A percentile compares a stretch with the other conserved stretches of the same genome.
Conservation (phyloP, 2,329 filamentous ascomycete genomes). For the Raffaelea arxii region DNA sequence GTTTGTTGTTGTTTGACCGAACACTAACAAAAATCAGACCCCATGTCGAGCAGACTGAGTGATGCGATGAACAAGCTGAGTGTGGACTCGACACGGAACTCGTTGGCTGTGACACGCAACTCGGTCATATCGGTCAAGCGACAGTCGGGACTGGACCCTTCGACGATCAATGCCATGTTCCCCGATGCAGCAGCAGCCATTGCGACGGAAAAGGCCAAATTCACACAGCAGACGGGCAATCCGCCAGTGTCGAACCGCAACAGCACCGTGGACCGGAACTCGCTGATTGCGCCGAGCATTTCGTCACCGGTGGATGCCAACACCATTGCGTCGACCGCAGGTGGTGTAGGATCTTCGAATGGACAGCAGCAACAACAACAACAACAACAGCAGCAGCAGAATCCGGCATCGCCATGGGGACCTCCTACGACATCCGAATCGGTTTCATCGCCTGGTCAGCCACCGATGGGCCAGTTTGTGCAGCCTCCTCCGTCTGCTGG, state of each 20-base stretch:
- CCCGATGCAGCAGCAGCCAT: conserved; percentile 97
- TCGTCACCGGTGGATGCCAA: conserved; percentile 54
- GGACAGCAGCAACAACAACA: too few species aligned
- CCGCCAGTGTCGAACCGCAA: conserved; percentile 87
- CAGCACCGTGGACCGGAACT: conserved; percentile 70
- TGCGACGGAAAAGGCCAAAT: conserved; percentile 95
- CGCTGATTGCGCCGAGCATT: conserved; percentile 66
- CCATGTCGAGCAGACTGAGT: conserved; percentile 90
- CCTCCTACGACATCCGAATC: conserved; percentile 46
- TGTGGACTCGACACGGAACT: conserved; percentile 79
- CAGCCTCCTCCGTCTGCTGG: conserved; percentile 67
- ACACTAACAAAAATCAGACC: conserved; percentile 49
- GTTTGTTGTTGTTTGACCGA: not conserved
- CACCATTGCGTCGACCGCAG: conserved; percentile 54
- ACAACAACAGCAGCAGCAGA: too few species aligned
- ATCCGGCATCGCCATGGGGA: conserved; percentile 75
- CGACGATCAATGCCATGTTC: conserved; percentile 97
- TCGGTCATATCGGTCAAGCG: conserved; percentile 75
- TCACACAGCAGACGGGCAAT: conserved; percentile 88
- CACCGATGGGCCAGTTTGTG: conserved; percentile 89
- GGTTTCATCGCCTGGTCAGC: conserved; percentile 58
- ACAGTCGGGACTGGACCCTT: conserved; percentile 87
- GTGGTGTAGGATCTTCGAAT: conserved; percentile 46
- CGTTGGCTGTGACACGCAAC: conserved; percentile 70
- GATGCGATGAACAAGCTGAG: conserved; percentile 95